phyloP scores from a whole-genome alignment of 345 rosid species.

The Populus simonii region DNA sequence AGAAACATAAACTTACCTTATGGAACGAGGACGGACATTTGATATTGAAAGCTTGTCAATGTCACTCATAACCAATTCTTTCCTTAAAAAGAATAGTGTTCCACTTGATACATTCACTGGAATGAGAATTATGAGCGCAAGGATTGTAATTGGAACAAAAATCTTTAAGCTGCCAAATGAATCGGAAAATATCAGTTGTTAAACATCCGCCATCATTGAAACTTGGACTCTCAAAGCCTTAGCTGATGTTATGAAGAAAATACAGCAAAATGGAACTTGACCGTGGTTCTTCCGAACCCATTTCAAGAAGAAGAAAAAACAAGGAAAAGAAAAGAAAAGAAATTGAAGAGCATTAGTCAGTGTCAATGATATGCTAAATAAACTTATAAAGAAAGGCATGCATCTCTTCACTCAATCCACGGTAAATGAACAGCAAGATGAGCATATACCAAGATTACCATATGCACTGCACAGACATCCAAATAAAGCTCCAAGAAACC shows the following conservation, averaged over 20 bases:
- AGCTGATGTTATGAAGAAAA: background rate
- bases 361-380: background rate
- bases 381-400: background rate
- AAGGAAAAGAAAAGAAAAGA: no score
- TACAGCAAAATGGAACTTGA: background rate
- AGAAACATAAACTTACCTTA: slow-evolving; percentile 42
- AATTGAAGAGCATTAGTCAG: background rate
- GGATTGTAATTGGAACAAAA: slow-evolving; percentile 67
- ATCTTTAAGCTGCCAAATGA: slow-evolving; percentile 71
- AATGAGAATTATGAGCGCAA: slow-evolving; percentile 74
- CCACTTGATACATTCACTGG: slow-evolving; percentile 96
- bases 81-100: slow-evolving; percentile 67
- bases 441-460: background rate
- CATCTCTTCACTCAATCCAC: background rate
- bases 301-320: background rate
- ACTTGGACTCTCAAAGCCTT: background rate
- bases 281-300: background rate
- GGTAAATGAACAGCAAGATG: background rate
- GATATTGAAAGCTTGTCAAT: slow-evolving; percentile 96
- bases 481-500: background rate
- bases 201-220: background rate
- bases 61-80: slow-evolving; percentile 79
- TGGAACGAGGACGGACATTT: slow-evolving; percentile 74
- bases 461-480: background rate
- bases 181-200: background rate